A percentile compares a stretch with the other conserved stretches of the same genome.
phyloP scores from a whole-genome alignment of 345 rosid genomes.

The Acer campestre region DNA sequence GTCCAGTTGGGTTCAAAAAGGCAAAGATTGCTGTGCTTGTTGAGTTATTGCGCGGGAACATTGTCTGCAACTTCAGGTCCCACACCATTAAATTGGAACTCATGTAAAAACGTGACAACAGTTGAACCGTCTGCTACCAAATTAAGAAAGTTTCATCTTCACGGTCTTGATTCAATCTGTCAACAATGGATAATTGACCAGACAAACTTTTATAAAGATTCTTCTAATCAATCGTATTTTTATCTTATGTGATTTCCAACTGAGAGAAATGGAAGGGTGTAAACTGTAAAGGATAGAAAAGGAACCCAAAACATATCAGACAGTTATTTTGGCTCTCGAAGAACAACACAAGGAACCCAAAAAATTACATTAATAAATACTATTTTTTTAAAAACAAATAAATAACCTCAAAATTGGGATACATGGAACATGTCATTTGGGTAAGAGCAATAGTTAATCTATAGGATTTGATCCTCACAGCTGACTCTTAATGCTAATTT shows the following conservation, averaged over 20 bases:
- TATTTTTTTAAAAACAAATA: too few species aligned
- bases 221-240: too few species aligned
- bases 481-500: slow-evolving; percentile 42
- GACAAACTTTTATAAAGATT: too few species aligned
- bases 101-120: not conserved
- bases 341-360: too few species aligned
- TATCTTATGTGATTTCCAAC: too few species aligned
- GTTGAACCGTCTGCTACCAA: not conserved
- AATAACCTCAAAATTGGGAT: slow-evolving; percentile 3
- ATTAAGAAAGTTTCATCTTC: not conserved
- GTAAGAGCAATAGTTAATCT: not conserved
- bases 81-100: not conserved
- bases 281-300: too few species aligned
- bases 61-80: not conserved
- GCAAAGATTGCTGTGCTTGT: not conserved
- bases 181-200: not conserved
- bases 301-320: too few species aligned
- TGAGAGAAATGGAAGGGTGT: too few species aligned
- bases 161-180: not conserved
- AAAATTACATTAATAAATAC: not conserved
- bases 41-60: not conserved
- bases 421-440: not conserved
- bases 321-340: too few species aligned
- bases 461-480: not conserved
- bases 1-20: not conserved